A percentile compares a stretch with the other conserved stretches of the same genome.
Conservation (phyloP, 306 rosid genomes). For the Pyrus pyrifolia region DNA sequence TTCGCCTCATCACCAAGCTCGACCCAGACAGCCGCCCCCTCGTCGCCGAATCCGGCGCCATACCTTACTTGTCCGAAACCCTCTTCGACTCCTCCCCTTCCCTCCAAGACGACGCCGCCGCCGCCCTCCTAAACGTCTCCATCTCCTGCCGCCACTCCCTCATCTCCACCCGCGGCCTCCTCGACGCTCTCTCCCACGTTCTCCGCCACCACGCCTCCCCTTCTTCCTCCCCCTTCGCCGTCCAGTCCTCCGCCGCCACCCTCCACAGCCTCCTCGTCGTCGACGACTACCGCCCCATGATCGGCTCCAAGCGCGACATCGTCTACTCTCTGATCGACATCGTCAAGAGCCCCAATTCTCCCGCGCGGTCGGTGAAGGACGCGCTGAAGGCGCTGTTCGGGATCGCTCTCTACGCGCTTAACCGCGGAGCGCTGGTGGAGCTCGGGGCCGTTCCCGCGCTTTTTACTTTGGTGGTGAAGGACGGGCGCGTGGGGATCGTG, state of each 20-base stretch:
- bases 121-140: slow-evolving; percentile 77
- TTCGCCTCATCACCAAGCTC: slow-evolving; percentile 57
- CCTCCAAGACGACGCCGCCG: slow-evolving; percentile 82
- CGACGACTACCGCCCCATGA: slow-evolving; percentile 59
- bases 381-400: slow-evolving; percentile 80
- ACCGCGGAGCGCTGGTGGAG: slow-evolving; percentile 46
- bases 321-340: slow-evolving; percentile 62
- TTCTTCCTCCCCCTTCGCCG: slow-evolving; percentile 57
- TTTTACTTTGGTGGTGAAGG: slow-evolving; percentile 44
- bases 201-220: slow-evolving; percentile 46
- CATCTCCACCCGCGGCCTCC: slow-evolving; percentile 76
- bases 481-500: slow-evolving; percentile 55
- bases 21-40: slow-evolving; percentile 66
- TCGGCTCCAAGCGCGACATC: slow-evolving; percentile 82
- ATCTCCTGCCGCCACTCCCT: slow-evolving; percentile 52
- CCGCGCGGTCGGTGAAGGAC: slow-evolving; percentile 68
- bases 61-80: slow-evolving; percentile 64
- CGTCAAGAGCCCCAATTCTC: slow-evolving; percentile 39
- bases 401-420: slow-evolving; percentile 56
- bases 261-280: slow-evolving; percentile 72
- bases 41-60: slow-evolving; percentile 63
- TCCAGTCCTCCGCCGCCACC: slow-evolving; percentile 78
- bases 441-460: slow-evolving; percentile 61
- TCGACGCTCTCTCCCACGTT: slow-evolving; percentile 71
- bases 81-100: slow-evolving; percentile 53